Percentiles rank a stretch among this genome's conserved stretches.
Evolutionary conservation across 2,329 filamentous ascomycete genomes (phyloP).

Genomic region (Laburnicola sp.): DNA sequence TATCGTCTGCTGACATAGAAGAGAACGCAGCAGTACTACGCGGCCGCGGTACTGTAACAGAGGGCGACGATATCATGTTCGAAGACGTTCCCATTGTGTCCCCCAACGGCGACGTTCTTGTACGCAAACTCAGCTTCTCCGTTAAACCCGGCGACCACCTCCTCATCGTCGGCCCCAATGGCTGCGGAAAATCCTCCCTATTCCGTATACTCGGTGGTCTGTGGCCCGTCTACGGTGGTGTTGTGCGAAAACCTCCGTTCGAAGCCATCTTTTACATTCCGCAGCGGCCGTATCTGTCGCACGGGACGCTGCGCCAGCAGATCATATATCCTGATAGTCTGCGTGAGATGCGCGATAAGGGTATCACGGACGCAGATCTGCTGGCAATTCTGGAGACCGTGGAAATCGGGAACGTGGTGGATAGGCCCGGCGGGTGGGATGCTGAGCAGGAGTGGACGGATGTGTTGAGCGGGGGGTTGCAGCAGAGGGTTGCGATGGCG

Average conservation of each 20-base stretch:
- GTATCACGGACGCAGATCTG: conserved; percentile 80
- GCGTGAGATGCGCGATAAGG: conserved; percentile 82
- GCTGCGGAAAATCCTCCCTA: conserved; percentile 92
- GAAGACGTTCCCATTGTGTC: conserved; percentile 92
- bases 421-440: conserved; percentile 82
- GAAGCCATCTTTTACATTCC: conserved; percentile 98
- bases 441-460: conserved; percentile 97
- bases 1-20: conserved; percentile 81
- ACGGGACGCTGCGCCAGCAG: conserved; percentile 90
- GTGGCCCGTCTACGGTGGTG: conserved; percentile 97
- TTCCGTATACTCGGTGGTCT: conserved; percentile 95
- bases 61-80: conserved; percentile 84
- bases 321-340: conserved; percentile 94
- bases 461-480: conserved; percentile 85
- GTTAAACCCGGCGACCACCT: conserved; percentile 87
- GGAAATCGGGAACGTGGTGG: conserved; percentile 80
- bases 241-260: conserved; percentile 86
- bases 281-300: conserved; percentile 88
- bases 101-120: conserved; percentile 90
- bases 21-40: conserved; percentile 81
- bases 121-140: conserved; percentile 82
- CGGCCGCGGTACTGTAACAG: conserved; percentile 77
- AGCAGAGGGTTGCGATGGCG: conserved; percentile 97
- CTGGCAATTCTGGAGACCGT: conserved; percentile 75
- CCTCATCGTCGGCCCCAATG: conserved; percentile 93